These are phyloP conservation scores for Eucalyptus decipiens DNA, from an alignment of 345 rosid species.

Conservation along the genomic window DNA sequence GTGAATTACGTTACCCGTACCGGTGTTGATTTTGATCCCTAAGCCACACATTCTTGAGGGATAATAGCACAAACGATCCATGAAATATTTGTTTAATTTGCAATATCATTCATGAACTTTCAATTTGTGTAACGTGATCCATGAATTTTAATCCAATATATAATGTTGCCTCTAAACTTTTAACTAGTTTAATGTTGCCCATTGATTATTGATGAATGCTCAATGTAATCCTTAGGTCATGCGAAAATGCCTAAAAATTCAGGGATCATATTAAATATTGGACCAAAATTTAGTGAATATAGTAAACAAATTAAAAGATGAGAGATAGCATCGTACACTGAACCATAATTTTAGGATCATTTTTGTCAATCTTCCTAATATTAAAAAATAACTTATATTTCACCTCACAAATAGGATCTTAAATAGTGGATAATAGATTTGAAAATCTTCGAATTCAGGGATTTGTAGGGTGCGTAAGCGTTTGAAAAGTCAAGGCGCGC, in stretches of 20 bases:
- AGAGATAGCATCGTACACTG: fast-evolving
- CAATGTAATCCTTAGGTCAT: neutral
- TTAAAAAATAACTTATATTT: neutral
- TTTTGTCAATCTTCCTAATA: neutral
- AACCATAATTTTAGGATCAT: neutral
- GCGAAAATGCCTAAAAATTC: neutral
- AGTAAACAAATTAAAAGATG: neutral
- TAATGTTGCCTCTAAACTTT: too few species aligned
- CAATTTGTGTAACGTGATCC: fast-evolving
- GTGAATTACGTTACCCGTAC: neutral
- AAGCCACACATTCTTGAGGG: neutral
- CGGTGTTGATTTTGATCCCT: neutral
- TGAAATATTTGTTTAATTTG: neutral
- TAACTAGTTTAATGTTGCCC: too few species aligned
- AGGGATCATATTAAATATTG: neutral
- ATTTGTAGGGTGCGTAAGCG: neutral
- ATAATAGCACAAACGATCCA: neutral
- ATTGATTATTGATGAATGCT: too few species aligned
- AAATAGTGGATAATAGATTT: neutral
- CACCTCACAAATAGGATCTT: neutral
- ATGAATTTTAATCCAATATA: too few species aligned
- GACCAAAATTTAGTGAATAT: neutral
- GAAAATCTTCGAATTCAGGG: neutral
- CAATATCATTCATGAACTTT: neutral
- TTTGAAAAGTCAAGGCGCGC: neutral